Conservation (phyloP, 169 alveolate species). For the Amoebophrya sp. region DNA sequence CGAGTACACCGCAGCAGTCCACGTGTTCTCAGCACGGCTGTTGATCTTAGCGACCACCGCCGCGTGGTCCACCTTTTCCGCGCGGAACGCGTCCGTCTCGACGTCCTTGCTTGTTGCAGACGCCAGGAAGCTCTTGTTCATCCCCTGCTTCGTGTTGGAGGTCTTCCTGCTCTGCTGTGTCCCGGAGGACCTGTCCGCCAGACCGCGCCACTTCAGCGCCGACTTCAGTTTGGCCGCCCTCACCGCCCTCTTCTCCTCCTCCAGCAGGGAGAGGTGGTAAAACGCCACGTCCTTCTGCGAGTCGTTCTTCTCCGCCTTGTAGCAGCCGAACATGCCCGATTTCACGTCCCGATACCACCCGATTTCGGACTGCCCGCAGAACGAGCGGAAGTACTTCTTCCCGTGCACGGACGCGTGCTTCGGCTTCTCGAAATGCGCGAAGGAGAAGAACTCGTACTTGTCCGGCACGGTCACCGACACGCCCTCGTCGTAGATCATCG, state of each 20-base stretch:
- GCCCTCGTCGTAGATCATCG: neutral
- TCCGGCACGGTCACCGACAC: neutral
- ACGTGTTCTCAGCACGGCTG: neutral
- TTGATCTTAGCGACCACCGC: neutral
- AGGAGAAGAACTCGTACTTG: neutral
- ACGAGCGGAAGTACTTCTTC: neutral
- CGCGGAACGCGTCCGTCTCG: too few relatives aligned
- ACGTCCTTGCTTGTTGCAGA: too few relatives aligned
- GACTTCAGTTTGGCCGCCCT: too few relatives aligned
- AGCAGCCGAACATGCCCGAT: too few relatives aligned
- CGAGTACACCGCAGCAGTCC: neutral
- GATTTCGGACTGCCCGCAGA: neutral
- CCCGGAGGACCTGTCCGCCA: too few relatives aligned
- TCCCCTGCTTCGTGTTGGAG: too few relatives aligned
- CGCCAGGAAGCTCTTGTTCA: too few relatives aligned
- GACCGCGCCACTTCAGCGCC: too few relatives aligned
- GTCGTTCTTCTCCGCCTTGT: too few relatives aligned
- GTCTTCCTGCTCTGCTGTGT: too few relatives aligned
- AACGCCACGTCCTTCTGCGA: neutral
- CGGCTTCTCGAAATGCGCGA: neutral
- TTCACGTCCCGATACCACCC: too few relatives aligned
- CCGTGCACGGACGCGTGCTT: neutral
- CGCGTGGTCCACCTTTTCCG: neutral
- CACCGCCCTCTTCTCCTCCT: neutral
- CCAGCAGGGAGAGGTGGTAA: neutral